Base-by-base conservation (phyloP, 139 green algal genomes). In the Penium margaritaceum region DNA sequence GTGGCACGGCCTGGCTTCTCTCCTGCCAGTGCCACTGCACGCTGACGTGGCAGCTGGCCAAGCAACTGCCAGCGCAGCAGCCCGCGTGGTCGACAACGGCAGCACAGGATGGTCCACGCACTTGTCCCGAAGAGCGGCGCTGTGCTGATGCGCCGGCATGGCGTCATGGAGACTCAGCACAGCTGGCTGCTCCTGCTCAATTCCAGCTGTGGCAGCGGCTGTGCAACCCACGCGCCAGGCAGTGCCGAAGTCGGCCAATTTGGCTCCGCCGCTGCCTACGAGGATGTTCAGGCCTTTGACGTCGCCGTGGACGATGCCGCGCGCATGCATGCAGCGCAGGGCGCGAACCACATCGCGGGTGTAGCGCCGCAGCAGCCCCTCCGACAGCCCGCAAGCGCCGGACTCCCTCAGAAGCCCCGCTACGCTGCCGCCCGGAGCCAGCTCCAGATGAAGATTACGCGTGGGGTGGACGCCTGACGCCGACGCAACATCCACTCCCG, bases 191-290 rank as follows among this genome's bases (percentile, higher is more conserved):
- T n/a, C n/a, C n/a, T n/a, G n/a, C n/a, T n/a, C n/a, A n/a, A n/a
- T n/a, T n/a, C n/a, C n/a, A 9, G 39, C 24, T n/a, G 63, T 7
- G 41, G 63, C 7, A 27, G 43, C 7, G 39, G 63, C 4, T 29
- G 41, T 53, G 39, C 24, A 24, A 32, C 27, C 24, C 15, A 33
- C 43, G 30, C 47, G 47, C n/a, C 21, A 73, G 39, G 66, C 34
- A n/a, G 36, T 63, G 27, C 79, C 79, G 44, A 85, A 85, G 73
- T 92, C 88, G 2, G 87, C 88, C 35, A 94, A 84, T 43, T 87
- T 84, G 43, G 82, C 87, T 7, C 83, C 83, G 1, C 17, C 24
- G 21, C 14, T 29, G 19, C n/a, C n/a, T n/a, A 60, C 81, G 30
- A 82, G 62, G 30, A 86, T 89, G 79, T 83, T 83, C 12, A 84